A percentile compares a stretch with the other conserved stretches of the same genome.
These are phyloP conservation scores for Phytophthora citrophthora DNA, from an alignment of 352 stramenopile species.

Conservation along the genomic window DNA sequence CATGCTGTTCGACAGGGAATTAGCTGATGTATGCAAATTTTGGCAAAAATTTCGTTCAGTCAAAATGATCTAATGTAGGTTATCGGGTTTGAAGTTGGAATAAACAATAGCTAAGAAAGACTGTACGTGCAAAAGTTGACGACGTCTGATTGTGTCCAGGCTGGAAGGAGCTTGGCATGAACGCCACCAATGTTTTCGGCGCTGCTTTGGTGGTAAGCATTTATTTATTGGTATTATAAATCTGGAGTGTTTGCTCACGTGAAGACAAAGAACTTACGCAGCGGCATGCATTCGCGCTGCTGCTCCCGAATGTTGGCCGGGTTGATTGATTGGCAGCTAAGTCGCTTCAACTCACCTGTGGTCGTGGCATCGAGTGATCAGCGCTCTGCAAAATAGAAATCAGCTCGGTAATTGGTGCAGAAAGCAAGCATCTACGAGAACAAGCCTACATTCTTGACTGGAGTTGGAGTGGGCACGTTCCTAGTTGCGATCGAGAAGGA, in stretches of 20 bases:
- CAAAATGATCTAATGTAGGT: too few relatives aligned
- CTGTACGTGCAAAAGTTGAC: too few relatives aligned
- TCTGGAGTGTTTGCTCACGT: too few relatives aligned
- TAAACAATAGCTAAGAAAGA: too few relatives aligned
- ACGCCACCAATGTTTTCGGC: too few relatives aligned
- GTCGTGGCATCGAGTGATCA: conserved; percentile 8
- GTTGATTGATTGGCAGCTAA: conserved; percentile 7
- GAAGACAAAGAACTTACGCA: not conserved
- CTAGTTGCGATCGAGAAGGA: not conserved
- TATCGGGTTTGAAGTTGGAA: too few relatives aligned
- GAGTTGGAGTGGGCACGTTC: not conserved
- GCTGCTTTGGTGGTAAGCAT: not conserved
- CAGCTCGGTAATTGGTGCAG: conserved; percentile 1
- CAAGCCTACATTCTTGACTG: not conserved
- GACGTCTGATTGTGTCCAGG: too few relatives aligned
- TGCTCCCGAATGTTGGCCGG: conserved; percentile 3
- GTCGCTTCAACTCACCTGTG: conserved; percentile 4
- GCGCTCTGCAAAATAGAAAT: conserved; percentile 11
- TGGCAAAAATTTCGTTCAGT: too few relatives aligned
- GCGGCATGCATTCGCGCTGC: conserved; percentile 5
- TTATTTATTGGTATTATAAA: not conserved
- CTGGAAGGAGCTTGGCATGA: too few relatives aligned
- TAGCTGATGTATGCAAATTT: not conserved
- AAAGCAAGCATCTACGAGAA: not conserved
- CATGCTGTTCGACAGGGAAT: not conserved